Base-by-base conservation (phyloP, 441 rosid genomes). In the Rhodomyrtus psidioides region DNA sequence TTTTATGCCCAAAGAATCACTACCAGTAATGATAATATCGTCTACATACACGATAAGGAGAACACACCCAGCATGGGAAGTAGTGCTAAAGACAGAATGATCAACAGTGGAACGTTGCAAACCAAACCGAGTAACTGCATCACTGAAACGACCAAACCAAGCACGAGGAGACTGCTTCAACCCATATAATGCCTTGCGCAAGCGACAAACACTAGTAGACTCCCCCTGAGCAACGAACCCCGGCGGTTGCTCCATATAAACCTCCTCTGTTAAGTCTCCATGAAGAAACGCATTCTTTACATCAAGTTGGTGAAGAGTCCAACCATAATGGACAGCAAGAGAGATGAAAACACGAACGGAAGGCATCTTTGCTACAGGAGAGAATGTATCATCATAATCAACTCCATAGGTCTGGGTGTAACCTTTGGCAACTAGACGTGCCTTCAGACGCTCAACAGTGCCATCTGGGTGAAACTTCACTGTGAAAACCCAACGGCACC, bases 91-190 rank as follows among this genome's bases (percentile, higher is more conserved):
- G 4, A 60, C 1, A 7, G 0, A 59, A 60, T 60, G 39, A 28
- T 60, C 39, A 9, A 60, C 3, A 0, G 3, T 60, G 2, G 6
- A 60, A 7, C 5, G 1, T 0, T 0, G 1, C 34, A 60, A 60
- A 28, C 42, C 74, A 60, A 60, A 60, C 3, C 19, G 12, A 60
- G 19, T 60, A 60, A 15, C 12, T 28, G 28, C 70, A 60, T 60
- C 70, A 60, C 10, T 28, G 2, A 60, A 27, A 60, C 4, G 21
- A 28, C 70, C 70, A 60, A 28, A 60, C 34, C 1, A 7, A 2
- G 39, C 9, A 16, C 28, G 39, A 60, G 9, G 12, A 60, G 39
- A 60, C 7, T 60, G 39, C 28, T 60, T 60, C 70, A 53, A 9
- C 54, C 19, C 39, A 60, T 28, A 28, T 28, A 60, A 28, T 60